phyloP scores from a whole-genome alignment of 495 filamentous ascomycete species.

The Aspergillus sparsus region DNA sequence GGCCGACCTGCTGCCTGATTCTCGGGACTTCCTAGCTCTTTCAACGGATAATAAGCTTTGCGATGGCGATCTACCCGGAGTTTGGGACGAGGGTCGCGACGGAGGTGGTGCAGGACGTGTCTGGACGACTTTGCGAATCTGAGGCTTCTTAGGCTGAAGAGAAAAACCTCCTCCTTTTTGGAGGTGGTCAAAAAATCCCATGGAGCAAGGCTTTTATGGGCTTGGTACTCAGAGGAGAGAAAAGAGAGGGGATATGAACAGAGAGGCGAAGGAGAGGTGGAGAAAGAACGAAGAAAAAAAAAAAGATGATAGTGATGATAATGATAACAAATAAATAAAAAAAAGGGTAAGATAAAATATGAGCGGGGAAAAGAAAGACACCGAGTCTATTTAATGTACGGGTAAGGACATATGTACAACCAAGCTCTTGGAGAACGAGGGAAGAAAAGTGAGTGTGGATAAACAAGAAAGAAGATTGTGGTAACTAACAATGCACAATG shows the following conservation, averaged over 20 bases:
- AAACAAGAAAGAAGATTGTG: constrained; percentile 1
- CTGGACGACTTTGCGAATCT: constrained; percentile 52
- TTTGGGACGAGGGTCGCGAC: constrained; percentile 34
- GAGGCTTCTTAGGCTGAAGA: constrained; percentile 51
- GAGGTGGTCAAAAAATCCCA: constrained; percentile 59
- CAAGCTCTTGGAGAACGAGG: constrained; percentile 6
- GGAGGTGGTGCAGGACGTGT: constrained; percentile 37
- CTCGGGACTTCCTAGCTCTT: constrained; percentile 31
- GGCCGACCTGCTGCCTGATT: constrained; percentile 36
- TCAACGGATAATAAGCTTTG: constrained; percentile 24
- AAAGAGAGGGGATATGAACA: background rate
- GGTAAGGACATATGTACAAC: constrained; percentile 15
- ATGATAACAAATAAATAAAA: background rate
- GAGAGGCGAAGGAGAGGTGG: background rate
- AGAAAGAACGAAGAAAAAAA: constrained; percentile 20
- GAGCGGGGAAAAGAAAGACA: too few species aligned
- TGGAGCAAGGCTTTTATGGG: constrained; percentile 21
- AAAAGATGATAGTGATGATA: constrained; percentile 12
- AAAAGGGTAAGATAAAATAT: background rate
- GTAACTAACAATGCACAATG: background rate
- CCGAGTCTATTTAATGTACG: constrained; percentile 2
- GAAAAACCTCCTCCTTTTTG: constrained; percentile 55
- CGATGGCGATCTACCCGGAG: constrained; percentile 23
- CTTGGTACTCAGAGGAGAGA: background rate
- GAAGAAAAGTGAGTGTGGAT: constrained; percentile 16